These are phyloP conservation scores for Mercurialis annua DNA, from an alignment of 345 rosid species.

Conservation along the genomic window DNA sequence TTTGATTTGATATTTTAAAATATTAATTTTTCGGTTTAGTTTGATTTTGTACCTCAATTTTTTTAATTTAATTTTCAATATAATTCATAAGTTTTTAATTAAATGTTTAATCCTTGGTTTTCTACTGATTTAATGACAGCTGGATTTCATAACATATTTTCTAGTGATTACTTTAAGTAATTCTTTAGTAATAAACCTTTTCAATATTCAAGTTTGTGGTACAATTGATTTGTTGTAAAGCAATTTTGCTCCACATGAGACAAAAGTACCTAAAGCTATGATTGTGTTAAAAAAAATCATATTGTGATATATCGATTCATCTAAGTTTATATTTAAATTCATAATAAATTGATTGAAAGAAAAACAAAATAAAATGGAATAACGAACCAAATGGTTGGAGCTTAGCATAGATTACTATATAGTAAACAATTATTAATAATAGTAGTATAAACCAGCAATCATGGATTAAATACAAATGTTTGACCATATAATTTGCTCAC, in stretches of 20 bases:
- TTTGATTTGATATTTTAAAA: no score
- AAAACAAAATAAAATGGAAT: neutral
- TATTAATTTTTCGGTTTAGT: no score
- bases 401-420: neutral
- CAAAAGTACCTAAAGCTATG: neutral
- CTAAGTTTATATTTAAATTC: neutral
- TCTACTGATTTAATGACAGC: neutral
- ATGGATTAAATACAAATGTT: no score
- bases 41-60: neutral
- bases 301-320: no score
- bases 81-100: no score
- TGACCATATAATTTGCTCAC: neutral
- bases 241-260: slow-evolving; percentile 10
- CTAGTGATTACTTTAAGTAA: neutral
- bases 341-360: no score
- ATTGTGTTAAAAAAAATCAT: neutral
- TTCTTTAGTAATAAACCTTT: neutral
- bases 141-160: no score
- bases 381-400: neutral
- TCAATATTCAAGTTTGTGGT: neutral
- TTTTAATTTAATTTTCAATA: neutral
- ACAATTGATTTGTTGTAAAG: slow-evolving; percentile 5
- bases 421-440: no score
- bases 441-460: no score
- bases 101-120: no score